These are phyloP conservation scores for Botryotinia calthae DNA, from an alignment of 2,329 filamentous ascomycete species.

Conservation along the genomic window DNA sequence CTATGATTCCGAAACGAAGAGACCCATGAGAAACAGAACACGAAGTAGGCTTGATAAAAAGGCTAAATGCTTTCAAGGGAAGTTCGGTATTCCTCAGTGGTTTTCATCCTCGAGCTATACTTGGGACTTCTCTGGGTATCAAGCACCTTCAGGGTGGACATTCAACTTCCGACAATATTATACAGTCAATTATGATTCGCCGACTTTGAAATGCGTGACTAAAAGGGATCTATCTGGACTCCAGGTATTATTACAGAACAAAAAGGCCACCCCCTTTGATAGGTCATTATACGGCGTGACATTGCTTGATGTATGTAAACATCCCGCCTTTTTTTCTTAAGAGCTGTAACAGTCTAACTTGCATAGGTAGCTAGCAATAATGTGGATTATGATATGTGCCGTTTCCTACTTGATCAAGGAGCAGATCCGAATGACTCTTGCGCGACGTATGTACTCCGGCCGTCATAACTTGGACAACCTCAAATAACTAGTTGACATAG, in stretches of 20 bases:
- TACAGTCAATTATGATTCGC: background rate
- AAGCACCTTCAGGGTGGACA: background rate
- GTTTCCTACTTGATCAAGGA: background rate
- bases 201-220: rapidly evolving
- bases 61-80: background rate
- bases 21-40: background rate
- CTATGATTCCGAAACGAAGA: background rate
- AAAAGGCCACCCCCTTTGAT: background rate
- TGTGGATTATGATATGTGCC: too few relatives aligned
- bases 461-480: rapidly evolving
- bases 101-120: background rate
- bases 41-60: background rate
- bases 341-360: background rate
- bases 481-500: background rate
- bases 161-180: background rate
- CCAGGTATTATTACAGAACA: rapidly evolving
- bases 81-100: background rate
- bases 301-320: background rate
- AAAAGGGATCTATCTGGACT: rapidly evolving
- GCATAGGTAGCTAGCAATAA: background rate
- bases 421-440: background rate
- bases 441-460: background rate
- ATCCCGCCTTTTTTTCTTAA: background rate
- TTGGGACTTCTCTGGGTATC: background rate
- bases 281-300: rapidly evolving